Conservation (phyloP, 2,329 filamentous ascomycete genomes). For the Aspergillus oerlinghausenensis region DNA sequence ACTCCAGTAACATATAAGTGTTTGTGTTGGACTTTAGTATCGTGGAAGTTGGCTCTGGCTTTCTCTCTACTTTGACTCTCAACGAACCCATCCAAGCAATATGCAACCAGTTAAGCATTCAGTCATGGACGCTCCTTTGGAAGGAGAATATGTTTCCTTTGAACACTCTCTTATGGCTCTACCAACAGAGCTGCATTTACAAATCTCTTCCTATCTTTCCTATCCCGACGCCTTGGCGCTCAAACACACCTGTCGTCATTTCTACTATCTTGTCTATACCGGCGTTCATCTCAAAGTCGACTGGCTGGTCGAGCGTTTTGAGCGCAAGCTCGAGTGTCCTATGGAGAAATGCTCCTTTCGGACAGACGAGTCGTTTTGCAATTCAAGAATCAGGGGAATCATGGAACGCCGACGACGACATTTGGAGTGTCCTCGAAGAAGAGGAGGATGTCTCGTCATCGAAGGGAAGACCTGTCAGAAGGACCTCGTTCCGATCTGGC, state of each 20-base stretch:
- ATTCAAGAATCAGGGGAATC: conserved; percentile 35
- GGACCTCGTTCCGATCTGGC: conserved; percentile 27
- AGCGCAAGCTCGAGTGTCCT: conserved; percentile 62
- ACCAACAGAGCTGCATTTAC: conserved; percentile 63
- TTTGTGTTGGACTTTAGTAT: not conserved
- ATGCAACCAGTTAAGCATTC: not conserved
- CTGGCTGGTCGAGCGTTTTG: conserved; percentile 63
- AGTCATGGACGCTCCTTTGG: not conserved
- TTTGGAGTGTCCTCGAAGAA: conserved; percentile 31
- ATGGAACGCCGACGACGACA: conserved; percentile 40
- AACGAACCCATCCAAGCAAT: not conserved
- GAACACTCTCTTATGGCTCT: conserved; percentile 45
- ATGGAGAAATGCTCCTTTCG: conserved; percentile 44
- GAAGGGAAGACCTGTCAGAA: conserved; percentile 30
- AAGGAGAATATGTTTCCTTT: not conserved
- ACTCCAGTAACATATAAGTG: not conserved
- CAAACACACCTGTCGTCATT: conserved; percentile 62
- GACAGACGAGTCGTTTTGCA: conserved; percentile 41
- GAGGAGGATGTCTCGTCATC: conserved; percentile 36
- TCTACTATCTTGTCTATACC: conserved; percentile 62
- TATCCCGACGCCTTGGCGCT: conserved; percentile 69
- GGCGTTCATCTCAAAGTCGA: conserved; percentile 62
- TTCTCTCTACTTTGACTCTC: not conserved
- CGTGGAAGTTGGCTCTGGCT: not conserved
- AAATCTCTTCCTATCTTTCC: conserved; percentile 56